Evolutionary conservation across 768 basidiomycete genomes (phyloP).

Genomic region (Kwoniella dejecticola): DNA sequence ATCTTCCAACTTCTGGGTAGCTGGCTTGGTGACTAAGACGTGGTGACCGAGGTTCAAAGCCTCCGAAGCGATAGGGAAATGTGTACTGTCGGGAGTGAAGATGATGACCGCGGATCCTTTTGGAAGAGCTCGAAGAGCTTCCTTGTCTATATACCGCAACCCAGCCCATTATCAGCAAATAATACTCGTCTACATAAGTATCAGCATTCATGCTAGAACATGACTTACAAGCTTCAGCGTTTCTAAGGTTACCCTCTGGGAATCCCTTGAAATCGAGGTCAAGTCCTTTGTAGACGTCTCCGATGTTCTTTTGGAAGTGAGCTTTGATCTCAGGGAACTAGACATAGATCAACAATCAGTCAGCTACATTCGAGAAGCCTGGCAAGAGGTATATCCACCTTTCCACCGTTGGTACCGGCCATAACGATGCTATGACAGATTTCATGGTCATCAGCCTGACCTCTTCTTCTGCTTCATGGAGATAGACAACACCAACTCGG

Average conservation of each 20-base stretch:
- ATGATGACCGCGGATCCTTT: constrained; percentile 88
- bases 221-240: constrained; percentile 78
- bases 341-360: not conserved
- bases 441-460: not conserved
- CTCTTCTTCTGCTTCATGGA: no score
- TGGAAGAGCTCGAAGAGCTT: constrained; percentile 67
- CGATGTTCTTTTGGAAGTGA: constrained; percentile 81
- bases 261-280: constrained; percentile 80
- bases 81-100: constrained; percentile 91
- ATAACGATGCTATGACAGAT: constrained; percentile 60
- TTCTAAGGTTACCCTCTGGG: constrained; percentile 68
- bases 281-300: constrained; percentile 80
- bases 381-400: constrained; percentile 51
- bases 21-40: constrained; percentile 90
- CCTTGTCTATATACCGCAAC: constrained; percentile 25
- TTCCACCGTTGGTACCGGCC: constrained; percentile 80
- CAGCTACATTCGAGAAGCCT: not conserved
- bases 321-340: constrained; percentile 80
- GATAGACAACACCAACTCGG: constrained; percentile 29
- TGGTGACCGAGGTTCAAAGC: constrained; percentile 83
- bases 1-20: constrained; percentile 79
- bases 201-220: not conserved
- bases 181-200: not conserved
- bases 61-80: constrained; percentile 79
- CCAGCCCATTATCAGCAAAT: not conserved